These are phyloP conservation scores for Linum trigynum DNA, from an alignment of 345 rosid species.

Conservation along the genomic window DNA sequence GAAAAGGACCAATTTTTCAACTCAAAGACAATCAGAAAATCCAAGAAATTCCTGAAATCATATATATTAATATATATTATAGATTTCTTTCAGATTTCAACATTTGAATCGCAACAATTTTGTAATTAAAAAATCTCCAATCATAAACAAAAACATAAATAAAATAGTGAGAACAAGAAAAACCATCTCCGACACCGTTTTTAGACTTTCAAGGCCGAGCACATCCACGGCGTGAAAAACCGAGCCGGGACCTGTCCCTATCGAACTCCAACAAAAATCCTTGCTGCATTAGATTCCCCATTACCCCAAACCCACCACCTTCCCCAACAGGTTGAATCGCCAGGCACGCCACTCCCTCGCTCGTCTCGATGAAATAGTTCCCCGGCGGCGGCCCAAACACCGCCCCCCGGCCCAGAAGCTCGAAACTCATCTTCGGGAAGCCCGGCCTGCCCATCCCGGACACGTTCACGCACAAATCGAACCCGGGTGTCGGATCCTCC, in stretches of 20 bases:
- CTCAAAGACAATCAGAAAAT: no score
- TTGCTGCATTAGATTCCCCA: slow-evolving; percentile 93
- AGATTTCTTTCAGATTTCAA: no score
- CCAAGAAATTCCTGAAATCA: no score
- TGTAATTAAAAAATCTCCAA: no score
- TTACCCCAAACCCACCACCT: slow-evolving; percentile 50
- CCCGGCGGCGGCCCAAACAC: slow-evolving; percentile 59
- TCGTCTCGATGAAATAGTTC: slow-evolving; percentile 66
- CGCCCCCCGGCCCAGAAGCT: slow-evolving; percentile 34
- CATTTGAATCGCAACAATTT: no score
- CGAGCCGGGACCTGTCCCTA: slow-evolving; percentile 55
- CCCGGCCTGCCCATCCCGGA: slow-evolving; percentile 33
- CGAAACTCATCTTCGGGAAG: slow-evolving; percentile 51
- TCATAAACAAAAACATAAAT: no score
- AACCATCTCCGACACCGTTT: slow-evolving; percentile 1
- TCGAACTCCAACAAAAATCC: slow-evolving; percentile 80
- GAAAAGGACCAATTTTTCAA: no score
- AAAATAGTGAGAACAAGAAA: no score
- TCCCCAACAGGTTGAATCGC: slow-evolving; percentile 49
- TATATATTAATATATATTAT: no score
- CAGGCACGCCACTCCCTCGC: slow-evolving; percentile 49
- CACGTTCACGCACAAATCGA: slow-evolving; percentile 66
- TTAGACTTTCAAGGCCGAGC: slow-evolving; percentile 21
- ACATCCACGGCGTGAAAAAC: slow-evolving; percentile 73
- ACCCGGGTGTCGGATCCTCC: slow-evolving; percentile 38